Base-by-base conservation (phyloP, 2,329 filamentous ascomycete genomes). In the Ramichloridium luteum region DNA sequence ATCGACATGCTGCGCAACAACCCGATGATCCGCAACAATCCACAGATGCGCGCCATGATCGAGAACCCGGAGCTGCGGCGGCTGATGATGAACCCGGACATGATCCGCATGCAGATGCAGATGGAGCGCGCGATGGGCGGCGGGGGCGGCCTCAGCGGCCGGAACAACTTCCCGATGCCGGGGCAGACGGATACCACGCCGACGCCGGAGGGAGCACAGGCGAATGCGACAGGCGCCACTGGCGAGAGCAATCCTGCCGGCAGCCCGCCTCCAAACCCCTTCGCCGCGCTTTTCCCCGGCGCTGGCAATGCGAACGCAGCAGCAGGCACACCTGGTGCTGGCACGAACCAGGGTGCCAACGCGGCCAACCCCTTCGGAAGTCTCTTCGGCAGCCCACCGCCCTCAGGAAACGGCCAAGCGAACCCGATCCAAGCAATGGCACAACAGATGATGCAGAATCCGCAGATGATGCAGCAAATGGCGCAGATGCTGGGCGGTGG, bases 71-170 rank as follows among this genome's bases (percentile, higher is more conserved):
- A 85, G 41, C 85, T 96, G 61, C 74, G 90, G 49, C 71, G 80
- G 31, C 90, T 96, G 80, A 78, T 98, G 69, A 88, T 84, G 40
- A 85, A 92, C 52, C 90, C 90, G 3, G 74, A 84, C 27, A 75
- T 84, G 47, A 72, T 98, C 43, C 70, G 84, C 36, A 76, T 81
- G 55, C 83, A 86, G 48, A 73, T 83, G 49, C 75, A 83, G 39
- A 79, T 96, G 74, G 80, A 86, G 53, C 70, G 80, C 37, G 58
- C 60, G 35, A 72, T 77, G 62, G 62, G 62, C 5, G 60, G 68
- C 64, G 27, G 70, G 67, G 47, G 48, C 34, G 65, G 59, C 33
- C 55, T 48, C 36, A 65, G 58, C 37, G 62, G 58, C 36, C 8
- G 8, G n/a, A 23, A 23, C 20, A 65, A 73, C 4, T 96, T 98